phyloP scores from a whole-genome alignment of 768 basidiomycete species.

The Kwoniella bestiolae region DNA sequence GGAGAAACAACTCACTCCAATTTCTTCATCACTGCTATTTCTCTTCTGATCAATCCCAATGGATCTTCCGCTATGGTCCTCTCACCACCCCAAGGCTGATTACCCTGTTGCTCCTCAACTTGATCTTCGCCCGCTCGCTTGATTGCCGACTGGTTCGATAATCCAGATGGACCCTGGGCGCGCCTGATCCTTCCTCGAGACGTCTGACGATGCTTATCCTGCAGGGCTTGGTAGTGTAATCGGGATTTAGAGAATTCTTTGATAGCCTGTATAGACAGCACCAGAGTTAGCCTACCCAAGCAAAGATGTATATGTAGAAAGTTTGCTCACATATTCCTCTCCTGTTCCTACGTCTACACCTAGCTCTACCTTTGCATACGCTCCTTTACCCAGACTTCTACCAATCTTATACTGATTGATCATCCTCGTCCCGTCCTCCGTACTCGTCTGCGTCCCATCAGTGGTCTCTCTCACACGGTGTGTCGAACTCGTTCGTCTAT shows the following conservation, averaged over 20 bases:
- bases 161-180: conserved; percentile 3
- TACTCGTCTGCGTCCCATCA: conserved; percentile 47
- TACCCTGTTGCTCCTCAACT: not conserved
- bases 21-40: conserved; percentile 59
- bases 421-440: conserved; percentile 50
- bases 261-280: conserved; percentile 48
- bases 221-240: conserved; percentile 46
- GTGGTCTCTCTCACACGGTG: conserved; percentile 53
- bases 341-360: conserved; percentile 56
- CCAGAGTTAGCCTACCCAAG: not conserved
- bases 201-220: conserved; percentile 47
- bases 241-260: conserved; percentile 58
- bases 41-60: conserved; percentile 52
- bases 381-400: conserved; percentile 53
- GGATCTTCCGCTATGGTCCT: conserved; percentile 47
- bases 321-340: conserved; percentile 50
- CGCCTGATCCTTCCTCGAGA: conserved; percentile 24
- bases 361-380: conserved; percentile 57
- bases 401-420: conserved; percentile 56
- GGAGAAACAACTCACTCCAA: conserved; percentile 50
- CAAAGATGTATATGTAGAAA: not conserved
- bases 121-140: conserved; percentile 13
- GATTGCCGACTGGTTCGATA: not conserved
- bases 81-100: conserved; percentile 32
- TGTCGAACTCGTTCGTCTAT: conserved; percentile 43